Conservation (phyloP, 441 rosid genomes). For the Lepidium campestre region DNA sequence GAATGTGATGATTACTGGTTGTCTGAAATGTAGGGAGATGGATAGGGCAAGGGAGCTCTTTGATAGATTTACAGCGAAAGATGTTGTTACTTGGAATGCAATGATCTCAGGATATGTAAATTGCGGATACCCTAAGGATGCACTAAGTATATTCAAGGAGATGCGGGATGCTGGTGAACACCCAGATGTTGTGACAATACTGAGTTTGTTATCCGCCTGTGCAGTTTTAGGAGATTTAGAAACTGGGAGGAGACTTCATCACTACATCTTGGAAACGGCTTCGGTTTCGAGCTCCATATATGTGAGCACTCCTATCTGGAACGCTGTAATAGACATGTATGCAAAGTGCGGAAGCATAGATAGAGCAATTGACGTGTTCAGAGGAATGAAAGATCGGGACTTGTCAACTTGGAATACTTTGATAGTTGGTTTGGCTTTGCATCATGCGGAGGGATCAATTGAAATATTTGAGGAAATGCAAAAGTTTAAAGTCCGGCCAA, state of each 20-base stretch:
- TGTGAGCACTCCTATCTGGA: constrained; percentile 34
- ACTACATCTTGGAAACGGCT: constrained; percentile 27
- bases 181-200: constrained; percentile 53
- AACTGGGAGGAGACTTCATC: constrained; percentile 41
- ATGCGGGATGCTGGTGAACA: constrained; percentile 46
- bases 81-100: constrained; percentile 61
- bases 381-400: constrained; percentile 41
- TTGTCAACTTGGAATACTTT: constrained; percentile 52
- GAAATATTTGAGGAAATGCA: constrained; percentile 47
- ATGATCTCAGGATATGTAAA: constrained; percentile 54
- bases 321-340: constrained; percentile 60
- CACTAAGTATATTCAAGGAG: constrained; percentile 48
- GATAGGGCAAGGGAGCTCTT: constrained; percentile 50
- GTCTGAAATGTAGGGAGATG: constrained; percentile 41
- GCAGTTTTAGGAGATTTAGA: constrained; percentile 50
- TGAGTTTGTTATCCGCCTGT: constrained; percentile 57
- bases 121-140: constrained; percentile 33
- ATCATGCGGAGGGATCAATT: constrained; percentile 42
- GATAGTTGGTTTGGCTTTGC: constrained; percentile 53
- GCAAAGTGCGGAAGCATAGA: constrained; percentile 60
- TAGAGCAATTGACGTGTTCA: constrained; percentile 41
- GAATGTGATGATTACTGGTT: constrained; percentile 64
- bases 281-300: constrained; percentile 5
- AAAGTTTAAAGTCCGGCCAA: constrained; percentile 40
- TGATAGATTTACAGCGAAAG: constrained; percentile 40